A percentile compares a stretch with the other conserved stretches of the same genome.
Evolutionary conservation across 805 yeast genomes (phyloP).

Genomic region (Saturnispora halmiae): DNA sequence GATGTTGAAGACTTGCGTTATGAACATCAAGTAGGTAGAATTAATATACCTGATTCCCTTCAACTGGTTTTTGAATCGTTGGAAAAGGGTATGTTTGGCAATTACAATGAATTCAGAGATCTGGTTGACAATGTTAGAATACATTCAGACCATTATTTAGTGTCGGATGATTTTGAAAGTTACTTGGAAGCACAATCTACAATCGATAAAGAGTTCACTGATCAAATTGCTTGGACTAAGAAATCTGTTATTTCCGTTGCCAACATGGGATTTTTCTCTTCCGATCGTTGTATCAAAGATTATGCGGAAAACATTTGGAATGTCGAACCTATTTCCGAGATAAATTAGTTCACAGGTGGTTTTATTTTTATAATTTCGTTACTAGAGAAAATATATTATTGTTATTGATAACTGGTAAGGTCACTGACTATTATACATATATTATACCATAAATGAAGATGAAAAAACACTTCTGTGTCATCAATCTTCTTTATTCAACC

Average conservation of each 20-base stretch:
- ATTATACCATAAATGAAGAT: too few species aligned
- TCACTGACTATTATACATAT: too few species aligned
- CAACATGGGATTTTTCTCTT: constrained; percentile 85
- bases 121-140: constrained; percentile 59
- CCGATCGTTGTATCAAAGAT: constrained; percentile 86
- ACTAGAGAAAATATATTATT: neutral
- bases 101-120: constrained; percentile 52
- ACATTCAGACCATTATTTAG: constrained; percentile 82
- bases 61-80: constrained; percentile 55
- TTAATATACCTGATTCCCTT: constrained; percentile 50
- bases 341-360: constrained; percentile 2
- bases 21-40: constrained; percentile 56
- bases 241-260: constrained; percentile 76
- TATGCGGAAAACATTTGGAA: constrained; percentile 92
- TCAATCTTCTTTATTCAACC: too few species aligned
- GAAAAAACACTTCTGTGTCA: too few species aligned
- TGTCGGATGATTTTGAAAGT: constrained; percentile 81
- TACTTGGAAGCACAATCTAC: constrained; percentile 73
- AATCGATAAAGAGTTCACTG: constrained; percentile 60
- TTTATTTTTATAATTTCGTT: constrained; percentile 29
- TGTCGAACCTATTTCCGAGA: constrained; percentile 52
- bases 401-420: neutral
- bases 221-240: constrained; percentile 63
- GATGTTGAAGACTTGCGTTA: constrained; percentile 80
- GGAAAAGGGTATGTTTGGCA: constrained; percentile 64